Base-by-base conservation (phyloP, 768 basidiomycete species). In the Boletus reticuloceps region DNA sequence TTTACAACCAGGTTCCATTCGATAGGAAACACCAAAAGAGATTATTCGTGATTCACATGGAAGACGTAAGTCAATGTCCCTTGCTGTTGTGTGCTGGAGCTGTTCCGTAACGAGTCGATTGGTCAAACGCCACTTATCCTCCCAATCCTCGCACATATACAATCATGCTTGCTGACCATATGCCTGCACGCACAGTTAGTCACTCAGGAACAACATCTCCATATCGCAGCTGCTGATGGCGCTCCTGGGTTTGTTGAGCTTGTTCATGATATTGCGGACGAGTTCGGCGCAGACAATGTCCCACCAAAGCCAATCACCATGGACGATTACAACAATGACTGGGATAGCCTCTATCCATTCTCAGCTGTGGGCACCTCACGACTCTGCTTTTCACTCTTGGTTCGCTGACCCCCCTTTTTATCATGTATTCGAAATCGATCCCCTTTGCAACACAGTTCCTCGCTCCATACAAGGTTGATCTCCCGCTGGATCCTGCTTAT, bases 1-100 rank as follows among this genome's bases (percentile, higher is more conserved):
- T 93, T 69, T 75, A 80, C 7, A 68, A 73, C 60, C 72, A 79
- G 40, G 69, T 72, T 6, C 84, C 89, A 0, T 98, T 94, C 67
- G 94, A 97, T 63, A 70, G 64, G 16, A 83, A 84, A 78, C 96
- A 98, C 67, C 95, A 94, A 62, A 92, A 92, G 72, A 76, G 96
- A 51, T 47, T 96, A 47, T 94, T 91, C 63, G 79, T 94, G 34
- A 71, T 97, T 40, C 87, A 93, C 65, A 77, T 86, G 59, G 92
- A 96, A 71, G 92, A 98, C 63, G 94, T 94, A 67, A 62, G 85
- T 70, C 11, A 4, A 22, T 41, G 19, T 12, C 31, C 14, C 34
- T 5, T 25, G 25, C 25, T 25, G 6, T 25, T 25, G 25, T 6
- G 25, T 25, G 25, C 6, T 19, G 4, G 3, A 38, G 7, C 16